Evolutionary conservation across 1,284 basidiomycete genomes (phyloP).

Genomic region (Rhodotorula sp.): DNA sequence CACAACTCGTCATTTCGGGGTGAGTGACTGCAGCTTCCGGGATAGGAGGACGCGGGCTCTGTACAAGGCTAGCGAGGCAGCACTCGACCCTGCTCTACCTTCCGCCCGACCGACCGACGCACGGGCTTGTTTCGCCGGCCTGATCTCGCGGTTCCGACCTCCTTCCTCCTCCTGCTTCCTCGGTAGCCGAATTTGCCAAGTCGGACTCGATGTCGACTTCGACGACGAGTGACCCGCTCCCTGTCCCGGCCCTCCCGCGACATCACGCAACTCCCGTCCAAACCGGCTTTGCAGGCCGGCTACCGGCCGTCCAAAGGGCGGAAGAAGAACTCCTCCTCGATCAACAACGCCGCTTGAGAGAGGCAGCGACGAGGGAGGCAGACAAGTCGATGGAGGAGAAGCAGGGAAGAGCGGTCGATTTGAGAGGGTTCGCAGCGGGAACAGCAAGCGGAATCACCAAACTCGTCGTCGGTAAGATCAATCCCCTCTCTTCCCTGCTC

Average conservation of each 20-base stretch:
- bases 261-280: neutral
- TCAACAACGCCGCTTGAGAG: neutral
- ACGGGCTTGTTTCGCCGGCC: no score
- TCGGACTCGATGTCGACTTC: slow-evolving; percentile 1
- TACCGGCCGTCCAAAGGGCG: neutral
- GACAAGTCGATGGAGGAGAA: neutral
- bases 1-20: no score
- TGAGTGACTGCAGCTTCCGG: no score
- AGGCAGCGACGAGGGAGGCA: neutral
- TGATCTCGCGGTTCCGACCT: no score
- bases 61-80: no score
- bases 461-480: slow-evolving; percentile 48
- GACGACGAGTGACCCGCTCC: slow-evolving; percentile 8
- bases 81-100: no score
- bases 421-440: slow-evolving; percentile 50
- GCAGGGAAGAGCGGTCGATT: slow-evolving; percentile 1
- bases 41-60: no score
- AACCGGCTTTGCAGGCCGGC: neutral
- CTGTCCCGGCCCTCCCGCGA: neutral
- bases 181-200: no score
- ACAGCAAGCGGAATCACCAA: slow-evolving; percentile 50
- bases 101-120: no score
- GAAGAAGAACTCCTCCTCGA: neutral
- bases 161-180: no score
- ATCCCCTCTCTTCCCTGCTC: neutral